Percentiles rank a stretch among this genome's conserved stretches.
Evolutionary conservation across 139 green algal species (phyloP).

Genomic region (Deuterostichococcus epilithicus): DNA sequence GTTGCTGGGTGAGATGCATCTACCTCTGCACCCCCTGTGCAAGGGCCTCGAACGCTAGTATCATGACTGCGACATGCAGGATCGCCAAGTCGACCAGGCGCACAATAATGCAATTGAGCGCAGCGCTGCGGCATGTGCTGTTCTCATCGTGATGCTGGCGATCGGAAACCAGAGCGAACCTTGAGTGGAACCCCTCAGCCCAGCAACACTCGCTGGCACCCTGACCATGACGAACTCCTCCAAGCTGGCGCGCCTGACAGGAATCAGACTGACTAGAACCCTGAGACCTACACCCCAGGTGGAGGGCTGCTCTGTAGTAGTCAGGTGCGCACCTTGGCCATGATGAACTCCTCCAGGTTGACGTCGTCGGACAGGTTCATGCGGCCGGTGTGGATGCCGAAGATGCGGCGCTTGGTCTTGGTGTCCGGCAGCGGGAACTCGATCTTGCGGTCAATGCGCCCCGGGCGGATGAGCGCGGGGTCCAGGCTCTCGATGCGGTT

Average conservation of each 20-base stretch:
- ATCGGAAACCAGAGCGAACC: no score
- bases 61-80: background rate
- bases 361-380: constrained; percentile 96
- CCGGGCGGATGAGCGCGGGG: constrained; percentile 93
- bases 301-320: no score
- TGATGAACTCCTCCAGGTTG: constrained; percentile 97
- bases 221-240: constrained; percentile 86
- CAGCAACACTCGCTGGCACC: no score
- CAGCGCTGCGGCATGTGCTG: no score
- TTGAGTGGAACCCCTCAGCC: no score
- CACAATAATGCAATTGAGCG: background rate
- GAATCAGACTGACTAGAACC: constrained; percentile 82
- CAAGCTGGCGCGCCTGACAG: constrained; percentile 89
- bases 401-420: constrained; percentile 99
- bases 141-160: no score
- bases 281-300: no score
- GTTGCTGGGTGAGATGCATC: no score
- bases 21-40: no score
- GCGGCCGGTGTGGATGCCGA: constrained; percentile 81
- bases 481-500: constrained; percentile 98
- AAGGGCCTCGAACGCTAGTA: no score
- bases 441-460: constrained; percentile 93
- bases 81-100: no score
- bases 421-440: constrained; percentile 98
- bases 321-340: constrained; percentile 40